These are phyloP conservation scores for Silene conica DNA, from an alignment of 148 eudicot genomes.

Conservation along the genomic window DNA sequence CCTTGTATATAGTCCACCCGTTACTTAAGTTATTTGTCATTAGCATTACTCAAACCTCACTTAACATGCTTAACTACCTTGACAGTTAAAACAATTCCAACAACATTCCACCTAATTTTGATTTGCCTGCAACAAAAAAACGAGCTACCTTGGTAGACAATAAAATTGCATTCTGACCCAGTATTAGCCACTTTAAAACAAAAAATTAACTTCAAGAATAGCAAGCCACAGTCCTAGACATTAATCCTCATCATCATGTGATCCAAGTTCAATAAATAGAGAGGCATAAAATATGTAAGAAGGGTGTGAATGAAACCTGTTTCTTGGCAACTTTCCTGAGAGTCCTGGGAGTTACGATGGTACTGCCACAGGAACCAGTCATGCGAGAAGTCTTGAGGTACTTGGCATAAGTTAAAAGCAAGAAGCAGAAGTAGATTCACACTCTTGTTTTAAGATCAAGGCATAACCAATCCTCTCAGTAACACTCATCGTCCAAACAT, in stretches of 20 bases:
- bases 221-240: too few relatives aligned
- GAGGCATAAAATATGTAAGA: neutral
- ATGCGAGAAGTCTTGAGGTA: constrained; percentile 55
- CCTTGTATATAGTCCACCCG: constrained; percentile 81
- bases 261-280: too few relatives aligned
- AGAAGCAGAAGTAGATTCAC: too few relatives aligned
- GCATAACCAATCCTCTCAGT: neutral
- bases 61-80: neutral
- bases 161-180: too few relatives aligned
- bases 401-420: constrained; percentile 73
- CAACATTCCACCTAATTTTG: too few relatives aligned
- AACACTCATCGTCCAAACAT: neutral
- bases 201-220: too few relatives aligned
- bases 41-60: neutral
- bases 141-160: too few relatives aligned
- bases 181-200: too few relatives aligned
- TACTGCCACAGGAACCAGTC: constrained; percentile 58
- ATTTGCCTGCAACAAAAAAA: too few relatives aligned
- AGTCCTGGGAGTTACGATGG: constrained; percentile 38
- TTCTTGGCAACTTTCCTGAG: constrained; percentile 63
- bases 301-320: constrained; percentile 39
- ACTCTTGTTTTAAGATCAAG: too few relatives aligned
- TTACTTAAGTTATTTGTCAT: neutral
- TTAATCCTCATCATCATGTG: too few relatives aligned
- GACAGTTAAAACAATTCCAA: too few relatives aligned